Percentiles rank a stretch among this genome's conserved stretches.
Conservation (phyloP, 2,329 filamentous ascomycete species). For the Blastomyces emzantsi region DNA sequence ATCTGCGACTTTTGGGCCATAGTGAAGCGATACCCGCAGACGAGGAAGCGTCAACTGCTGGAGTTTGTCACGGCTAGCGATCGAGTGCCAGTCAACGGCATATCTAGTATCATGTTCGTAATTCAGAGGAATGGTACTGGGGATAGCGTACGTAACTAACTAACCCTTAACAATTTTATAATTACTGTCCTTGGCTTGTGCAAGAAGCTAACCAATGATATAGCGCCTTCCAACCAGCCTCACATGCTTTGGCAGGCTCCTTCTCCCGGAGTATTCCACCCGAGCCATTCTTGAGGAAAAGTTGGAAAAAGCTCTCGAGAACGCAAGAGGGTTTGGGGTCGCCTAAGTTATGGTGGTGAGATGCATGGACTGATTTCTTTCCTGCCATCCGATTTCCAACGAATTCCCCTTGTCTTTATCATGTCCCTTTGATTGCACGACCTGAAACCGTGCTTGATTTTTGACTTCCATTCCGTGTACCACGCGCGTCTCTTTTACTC, state of each 20-base stretch:
- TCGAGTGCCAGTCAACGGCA: constrained; percentile 77
- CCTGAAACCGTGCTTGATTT: background rate
- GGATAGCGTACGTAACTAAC: constrained; percentile 34
- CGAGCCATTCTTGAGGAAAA: constrained; percentile 63
- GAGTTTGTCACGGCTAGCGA: constrained; percentile 96
- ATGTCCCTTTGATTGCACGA: background rate
- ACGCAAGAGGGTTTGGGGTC: constrained; percentile 82
- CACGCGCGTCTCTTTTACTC: background rate
- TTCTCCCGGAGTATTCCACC: constrained; percentile 73
- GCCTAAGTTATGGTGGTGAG: constrained; percentile 39
- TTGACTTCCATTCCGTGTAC: background rate
- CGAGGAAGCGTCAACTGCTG: constrained; percentile 65
- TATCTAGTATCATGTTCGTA: constrained; percentile 71
- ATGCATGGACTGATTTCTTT: background rate
- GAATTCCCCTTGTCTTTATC: no score
- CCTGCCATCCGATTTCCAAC: background rate
- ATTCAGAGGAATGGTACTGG: constrained; percentile 68
- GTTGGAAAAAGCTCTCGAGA: constrained; percentile 75
- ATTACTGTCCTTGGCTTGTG: background rate
- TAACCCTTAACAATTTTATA: background rate
- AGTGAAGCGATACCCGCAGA: constrained; percentile 53
- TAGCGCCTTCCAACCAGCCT: constrained; percentile 68
- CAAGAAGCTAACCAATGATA: constrained; percentile 2
- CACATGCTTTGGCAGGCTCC: constrained; percentile 84
- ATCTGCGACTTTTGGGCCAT: constrained; percentile 79